Percentiles rank a stretch among this genome's conserved stretches.
Conservation (phyloP, 139 green algal species). For the Spirogloea muscicola region DNA sequence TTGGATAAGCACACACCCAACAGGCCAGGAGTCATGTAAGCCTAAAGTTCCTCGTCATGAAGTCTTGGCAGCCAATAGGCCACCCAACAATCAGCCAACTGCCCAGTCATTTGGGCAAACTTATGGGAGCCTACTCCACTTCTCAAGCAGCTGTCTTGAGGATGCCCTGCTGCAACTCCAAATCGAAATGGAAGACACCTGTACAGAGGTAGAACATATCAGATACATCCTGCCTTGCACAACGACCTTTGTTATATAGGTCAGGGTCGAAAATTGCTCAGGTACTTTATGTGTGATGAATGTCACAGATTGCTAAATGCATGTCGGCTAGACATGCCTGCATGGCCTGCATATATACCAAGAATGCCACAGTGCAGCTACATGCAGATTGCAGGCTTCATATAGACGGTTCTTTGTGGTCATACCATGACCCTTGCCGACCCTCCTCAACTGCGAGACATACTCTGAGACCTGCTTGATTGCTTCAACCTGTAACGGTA, state of each 20-base stretch:
- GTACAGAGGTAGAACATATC: background rate
- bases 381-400: background rate
- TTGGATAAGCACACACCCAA: too few relatives aligned
- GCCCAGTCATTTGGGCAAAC: too few relatives aligned
- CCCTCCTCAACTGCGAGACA: slow-evolving; percentile 80
- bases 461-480: slow-evolving; percentile 81
- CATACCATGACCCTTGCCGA: slow-evolving; percentile 85
- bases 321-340: background rate
- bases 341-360: slow-evolving; percentile 2
- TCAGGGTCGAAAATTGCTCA: background rate
- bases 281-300: background rate
- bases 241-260: background rate
- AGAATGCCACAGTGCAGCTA: background rate
- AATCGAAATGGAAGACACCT: slow-evolving; percentile 45
- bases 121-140: too few relatives aligned
- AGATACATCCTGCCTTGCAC: background rate
- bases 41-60: too few relatives aligned
- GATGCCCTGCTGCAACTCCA: slow-evolving; percentile 36
- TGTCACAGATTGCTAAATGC: background rate
- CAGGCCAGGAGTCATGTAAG: too few relatives aligned
- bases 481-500: slow-evolving; percentile 50
- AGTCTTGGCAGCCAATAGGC: too few relatives aligned
- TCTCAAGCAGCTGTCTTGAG: too few relatives aligned
- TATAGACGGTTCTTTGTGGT: background rate
- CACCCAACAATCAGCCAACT: too few relatives aligned